Percentiles rank a stretch among this genome's conserved stretches.
These are phyloP conservation scores for Candida vartiovaarae DNA, from an alignment of 805 yeast species.

Conservation along the genomic window DNA sequence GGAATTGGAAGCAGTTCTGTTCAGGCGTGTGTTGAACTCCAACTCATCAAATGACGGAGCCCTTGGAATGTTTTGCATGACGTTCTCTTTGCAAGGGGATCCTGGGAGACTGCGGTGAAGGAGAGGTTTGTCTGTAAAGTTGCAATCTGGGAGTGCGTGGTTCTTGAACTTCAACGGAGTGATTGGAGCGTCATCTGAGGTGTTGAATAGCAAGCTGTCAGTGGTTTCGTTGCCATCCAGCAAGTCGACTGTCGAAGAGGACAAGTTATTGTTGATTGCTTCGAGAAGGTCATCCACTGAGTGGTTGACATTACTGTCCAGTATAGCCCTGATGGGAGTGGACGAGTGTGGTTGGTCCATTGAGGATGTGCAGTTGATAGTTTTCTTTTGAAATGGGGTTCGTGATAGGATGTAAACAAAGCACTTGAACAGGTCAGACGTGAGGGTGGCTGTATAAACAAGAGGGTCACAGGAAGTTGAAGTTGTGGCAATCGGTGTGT, in stretches of 20 bases:
- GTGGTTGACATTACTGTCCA: slow-evolving; percentile 10
- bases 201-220: slow-evolving; percentile 12
- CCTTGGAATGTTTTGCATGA: slow-evolving; percentile 17
- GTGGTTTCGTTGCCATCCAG: slow-evolving; percentile 3
- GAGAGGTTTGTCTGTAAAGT: too few relatives aligned
- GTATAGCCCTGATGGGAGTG: too few relatives aligned
- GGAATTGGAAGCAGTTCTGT: slow-evolving; percentile 22
- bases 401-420: too few relatives aligned
- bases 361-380: too few relatives aligned
- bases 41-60: slow-evolving; percentile 28
- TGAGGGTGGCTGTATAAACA: too few relatives aligned
- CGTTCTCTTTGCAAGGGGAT: slow-evolving; percentile 5
- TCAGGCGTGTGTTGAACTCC: slow-evolving; percentile 24
- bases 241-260: slow-evolving; percentile 12
- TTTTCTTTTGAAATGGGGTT: too few relatives aligned
- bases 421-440: too few relatives aligned
- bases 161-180: slow-evolving; percentile 23
- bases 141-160: neutral
- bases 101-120: slow-evolving; percentile 1
- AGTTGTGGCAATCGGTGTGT: too few relatives aligned
- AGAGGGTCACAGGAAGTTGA: too few relatives aligned
- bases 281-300: slow-evolving; percentile 34
- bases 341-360: too few relatives aligned
- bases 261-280: slow-evolving; percentile 22
- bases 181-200: slow-evolving; percentile 17